These are phyloP conservation scores for Cystofilobasidium bisporidii DNA, from an alignment of 768 basidiomycete species.

Conservation along the genomic window DNA sequence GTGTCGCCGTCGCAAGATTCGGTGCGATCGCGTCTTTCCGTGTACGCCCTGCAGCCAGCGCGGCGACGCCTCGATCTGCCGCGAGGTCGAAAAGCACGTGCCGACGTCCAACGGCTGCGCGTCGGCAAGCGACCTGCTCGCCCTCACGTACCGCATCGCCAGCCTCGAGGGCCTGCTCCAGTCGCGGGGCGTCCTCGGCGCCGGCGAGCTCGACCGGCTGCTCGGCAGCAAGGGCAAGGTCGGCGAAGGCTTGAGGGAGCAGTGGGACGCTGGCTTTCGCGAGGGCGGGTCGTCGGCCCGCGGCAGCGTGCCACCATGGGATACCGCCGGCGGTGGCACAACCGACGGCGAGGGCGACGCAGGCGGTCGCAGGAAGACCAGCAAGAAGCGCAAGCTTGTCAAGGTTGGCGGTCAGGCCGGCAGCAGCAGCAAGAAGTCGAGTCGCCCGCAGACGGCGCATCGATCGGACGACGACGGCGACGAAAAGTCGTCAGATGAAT, in stretches of 20 bases:
- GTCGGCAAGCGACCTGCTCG: conserved; percentile 15
- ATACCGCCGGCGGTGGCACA: not conserved
- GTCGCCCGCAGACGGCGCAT: not conserved
- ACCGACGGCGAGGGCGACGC: not conserved
- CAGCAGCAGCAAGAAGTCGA: not conserved
- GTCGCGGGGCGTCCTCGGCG: not conserved
- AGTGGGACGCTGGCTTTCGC: not conserved
- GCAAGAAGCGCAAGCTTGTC: not conserved
- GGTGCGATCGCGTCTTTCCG: conserved; percentile 12
- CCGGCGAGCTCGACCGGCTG: conserved; percentile 7
- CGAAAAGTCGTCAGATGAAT: not conserved
- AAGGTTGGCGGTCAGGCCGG: too few relatives aligned
- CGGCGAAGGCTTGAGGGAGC: not conserved
- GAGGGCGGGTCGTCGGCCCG: not conserved
- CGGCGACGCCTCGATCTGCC: conserved; percentile 18
- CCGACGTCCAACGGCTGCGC: conserved; percentile 17
- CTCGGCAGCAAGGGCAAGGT: not conserved
- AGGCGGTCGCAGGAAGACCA: not conserved
- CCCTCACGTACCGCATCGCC: conserved; percentile 20
- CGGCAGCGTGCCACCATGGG: not conserved
- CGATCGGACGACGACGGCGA: not conserved
- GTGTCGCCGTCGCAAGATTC: conserved; percentile 18
- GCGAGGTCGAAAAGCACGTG: conserved; percentile 19
- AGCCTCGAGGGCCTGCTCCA: conserved; percentile 19
- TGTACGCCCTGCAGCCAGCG: conserved; percentile 10